phyloP scores from a whole-genome alignment of 2,329 filamentous ascomycete species.

The Plenodomus biglobosus region DNA sequence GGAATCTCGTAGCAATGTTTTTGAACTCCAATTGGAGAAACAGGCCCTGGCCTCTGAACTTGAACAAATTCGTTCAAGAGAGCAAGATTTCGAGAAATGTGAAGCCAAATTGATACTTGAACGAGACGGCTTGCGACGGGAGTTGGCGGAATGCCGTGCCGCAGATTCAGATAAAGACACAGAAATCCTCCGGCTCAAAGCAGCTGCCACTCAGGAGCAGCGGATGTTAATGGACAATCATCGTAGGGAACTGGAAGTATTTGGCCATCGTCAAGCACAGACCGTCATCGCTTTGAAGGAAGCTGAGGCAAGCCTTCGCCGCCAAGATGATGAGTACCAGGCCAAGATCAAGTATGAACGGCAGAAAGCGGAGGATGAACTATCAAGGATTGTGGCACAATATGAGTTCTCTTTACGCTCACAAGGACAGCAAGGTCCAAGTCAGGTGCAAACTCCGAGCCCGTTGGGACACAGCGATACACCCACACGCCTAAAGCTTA shows the following conservation, averaged over 20 bases:
- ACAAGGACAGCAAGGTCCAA: background rate
- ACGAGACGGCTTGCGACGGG: conserved; percentile 11
- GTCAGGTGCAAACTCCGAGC: background rate
- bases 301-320: conserved; percentile 13
- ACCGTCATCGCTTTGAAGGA: conserved; percentile 16
- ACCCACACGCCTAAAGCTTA: conserved; percentile 1
- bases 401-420: background rate
- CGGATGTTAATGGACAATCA: conserved; percentile 3
- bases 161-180: conserved; percentile 4
- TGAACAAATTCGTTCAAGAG: conserved; percentile 8
- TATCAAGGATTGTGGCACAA: conserved; percentile 1
- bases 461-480: background rate
- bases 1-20: conserved; percentile 2
- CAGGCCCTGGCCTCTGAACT: conserved; percentile 9
- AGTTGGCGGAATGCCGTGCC: conserved; percentile 10
- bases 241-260: conserved; percentile 8
- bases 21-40: conserved; percentile 14
- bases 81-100: conserved; percentile 8
- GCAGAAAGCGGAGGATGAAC: conserved; percentile 4
- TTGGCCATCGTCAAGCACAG: conserved; percentile 8
- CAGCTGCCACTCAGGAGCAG: conserved; percentile 2
- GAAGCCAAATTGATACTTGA: conserved; percentile 9
- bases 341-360: conserved; percentile 18
- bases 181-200: conserved; percentile 7
- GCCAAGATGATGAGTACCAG: conserved; percentile 12